These are phyloP conservation scores for Fusarium sp. DNA, from an alignment of 2,329 filamentous ascomycete genomes.

Conservation along the genomic window DNA sequence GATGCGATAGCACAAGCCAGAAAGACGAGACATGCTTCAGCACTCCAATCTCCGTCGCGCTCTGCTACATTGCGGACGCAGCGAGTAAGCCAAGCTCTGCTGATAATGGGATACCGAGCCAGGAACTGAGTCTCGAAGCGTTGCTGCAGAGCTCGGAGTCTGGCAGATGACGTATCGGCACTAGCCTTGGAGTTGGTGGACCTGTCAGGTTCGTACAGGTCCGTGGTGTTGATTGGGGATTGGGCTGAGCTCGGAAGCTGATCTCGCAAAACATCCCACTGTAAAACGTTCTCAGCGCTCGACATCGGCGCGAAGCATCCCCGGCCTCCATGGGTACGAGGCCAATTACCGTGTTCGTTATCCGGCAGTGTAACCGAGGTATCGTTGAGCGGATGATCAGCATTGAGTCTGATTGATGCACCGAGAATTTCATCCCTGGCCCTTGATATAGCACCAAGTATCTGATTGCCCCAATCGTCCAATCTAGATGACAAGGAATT, in stretches of 20 bases:
- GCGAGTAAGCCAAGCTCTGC: background rate
- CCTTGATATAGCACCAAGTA: background rate
- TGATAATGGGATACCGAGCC: background rate
- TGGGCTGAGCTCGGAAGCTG: background rate
- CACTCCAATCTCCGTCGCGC: background rate
- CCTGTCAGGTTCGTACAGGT: background rate
- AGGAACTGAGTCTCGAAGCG: background rate
- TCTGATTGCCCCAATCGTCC: background rate
- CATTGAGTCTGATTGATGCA: background rate
- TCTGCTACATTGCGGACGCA: background rate
- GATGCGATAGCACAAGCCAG: background rate
- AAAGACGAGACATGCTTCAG: background rate
- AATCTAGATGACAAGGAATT: background rate
- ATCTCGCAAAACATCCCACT: background rate
- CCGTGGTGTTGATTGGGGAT: background rate
- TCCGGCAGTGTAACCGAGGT: background rate
- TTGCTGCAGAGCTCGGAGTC: background rate
- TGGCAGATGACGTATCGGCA: background rate
- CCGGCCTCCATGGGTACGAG: background rate
- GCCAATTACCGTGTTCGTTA: background rate
- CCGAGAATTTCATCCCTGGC: background rate
- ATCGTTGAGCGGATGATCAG: background rate
- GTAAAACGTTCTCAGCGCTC: background rate
- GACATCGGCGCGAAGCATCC: background rate
- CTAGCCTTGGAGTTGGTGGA: background rate